These are phyloP conservation scores for Pseudogymnoascus sp. DNA, from an alignment of 2,329 filamentous ascomycete species.

Conservation along the genomic window DNA sequence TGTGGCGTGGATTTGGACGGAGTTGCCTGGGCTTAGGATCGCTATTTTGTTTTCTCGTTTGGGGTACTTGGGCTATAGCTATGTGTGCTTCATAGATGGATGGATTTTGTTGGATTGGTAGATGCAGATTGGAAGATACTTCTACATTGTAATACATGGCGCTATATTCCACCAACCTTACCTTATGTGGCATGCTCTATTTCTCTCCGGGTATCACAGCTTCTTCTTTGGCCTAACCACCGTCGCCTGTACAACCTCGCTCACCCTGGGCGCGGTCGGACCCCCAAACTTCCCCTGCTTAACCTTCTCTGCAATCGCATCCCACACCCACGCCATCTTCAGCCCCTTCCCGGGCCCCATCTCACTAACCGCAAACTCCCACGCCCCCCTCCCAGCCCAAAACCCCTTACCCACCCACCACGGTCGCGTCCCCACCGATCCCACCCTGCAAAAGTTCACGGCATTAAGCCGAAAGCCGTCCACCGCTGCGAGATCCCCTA, in stretches of 20 bases:
- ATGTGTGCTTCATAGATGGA: neutral
- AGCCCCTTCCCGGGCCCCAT: neutral
- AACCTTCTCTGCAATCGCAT: conserved; percentile 10
- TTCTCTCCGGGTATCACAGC: neutral
- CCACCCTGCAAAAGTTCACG: neutral
- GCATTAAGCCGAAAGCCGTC: neutral
- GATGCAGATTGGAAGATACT: neutral
- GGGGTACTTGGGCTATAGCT: neutral
- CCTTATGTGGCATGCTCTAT: neutral
- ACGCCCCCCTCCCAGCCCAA: neutral
- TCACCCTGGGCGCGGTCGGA: conserved; percentile 21
- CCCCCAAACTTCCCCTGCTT: conserved; percentile 11
- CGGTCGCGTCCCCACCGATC: neutral
- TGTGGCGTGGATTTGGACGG: neutral
- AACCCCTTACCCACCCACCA: conserved; percentile 5
- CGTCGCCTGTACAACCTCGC: conserved; percentile 21
- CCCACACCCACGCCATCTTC: conserved; percentile 16
- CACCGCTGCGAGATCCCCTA: conserved; percentile 1
- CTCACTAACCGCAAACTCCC: conserved; percentile 2
- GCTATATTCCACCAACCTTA: neutral
- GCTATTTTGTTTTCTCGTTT: neutral
- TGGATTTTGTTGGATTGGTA: neutral
- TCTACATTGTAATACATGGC: conserved; percentile 3
- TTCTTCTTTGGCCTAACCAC: conserved; percentile 8
- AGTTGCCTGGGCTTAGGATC: neutral